A percentile compares a stretch with the other conserved stretches of the same genome.
phyloP scores from a whole-genome alignment of 768 basidiomycete genomes.

The Boletus rubroflammeus region DNA sequence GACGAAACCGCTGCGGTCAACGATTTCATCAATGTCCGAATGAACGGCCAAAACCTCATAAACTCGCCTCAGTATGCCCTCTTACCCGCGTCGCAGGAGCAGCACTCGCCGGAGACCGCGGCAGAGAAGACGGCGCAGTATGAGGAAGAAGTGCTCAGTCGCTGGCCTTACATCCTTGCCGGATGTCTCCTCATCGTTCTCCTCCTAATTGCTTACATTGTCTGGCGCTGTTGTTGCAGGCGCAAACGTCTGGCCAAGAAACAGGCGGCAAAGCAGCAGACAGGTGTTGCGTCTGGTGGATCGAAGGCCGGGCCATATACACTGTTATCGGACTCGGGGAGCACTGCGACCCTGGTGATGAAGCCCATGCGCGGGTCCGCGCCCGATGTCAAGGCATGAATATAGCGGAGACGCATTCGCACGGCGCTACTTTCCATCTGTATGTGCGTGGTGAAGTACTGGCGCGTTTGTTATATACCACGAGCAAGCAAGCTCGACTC shows the following conservation, averaged over 20 bases:
- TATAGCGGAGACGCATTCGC: constrained; percentile 17
- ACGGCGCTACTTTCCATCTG: constrained; percentile 1
- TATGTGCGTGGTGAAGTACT: background rate
- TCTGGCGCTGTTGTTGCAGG: constrained; percentile 62
- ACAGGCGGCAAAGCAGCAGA: constrained; percentile 18
- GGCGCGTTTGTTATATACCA: constrained; percentile 9
- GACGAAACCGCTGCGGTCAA: constrained; percentile 46
- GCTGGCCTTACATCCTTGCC: constrained; percentile 68
- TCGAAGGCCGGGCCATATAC: constrained; percentile 18
- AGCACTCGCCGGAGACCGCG: constrained; percentile 59
- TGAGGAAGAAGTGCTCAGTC: constrained; percentile 61
- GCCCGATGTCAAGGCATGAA: constrained; percentile 17
- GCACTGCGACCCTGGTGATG: constrained; percentile 29
- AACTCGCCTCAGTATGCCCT: constrained; percentile 53
- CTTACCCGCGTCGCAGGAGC: constrained; percentile 54
- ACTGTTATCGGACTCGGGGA: constrained; percentile 25
- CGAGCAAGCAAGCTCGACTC: constrained; percentile 13
- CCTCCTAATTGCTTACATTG: constrained; percentile 43
- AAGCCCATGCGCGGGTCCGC: constrained; percentile 24
- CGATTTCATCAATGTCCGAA: constrained; percentile 65
- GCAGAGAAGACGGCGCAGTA: constrained; percentile 65
- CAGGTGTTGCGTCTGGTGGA: background rate
- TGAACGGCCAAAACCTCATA: constrained; percentile 57
- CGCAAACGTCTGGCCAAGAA: constrained; percentile 32
- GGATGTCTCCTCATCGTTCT: constrained; percentile 54